Evolutionary conservation across 768 basidiomycete species (phyloP), one percentile per base, ranked within the genome.

Genomic region (Dictyophora rubrovolvata): DNA sequence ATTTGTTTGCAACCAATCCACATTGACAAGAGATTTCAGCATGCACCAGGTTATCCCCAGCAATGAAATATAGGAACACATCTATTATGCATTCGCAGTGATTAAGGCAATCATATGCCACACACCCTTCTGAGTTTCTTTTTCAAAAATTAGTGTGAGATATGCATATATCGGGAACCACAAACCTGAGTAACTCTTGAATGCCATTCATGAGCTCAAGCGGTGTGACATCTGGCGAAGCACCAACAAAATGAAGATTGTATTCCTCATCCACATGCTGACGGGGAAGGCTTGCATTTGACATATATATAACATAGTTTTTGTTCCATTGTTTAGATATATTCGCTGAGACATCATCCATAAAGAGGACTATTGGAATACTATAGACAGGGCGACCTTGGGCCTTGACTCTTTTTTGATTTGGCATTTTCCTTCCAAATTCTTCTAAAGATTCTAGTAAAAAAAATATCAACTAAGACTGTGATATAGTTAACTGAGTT

Each of bases 41-140:
- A 21, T 74, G 73, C 74, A 72, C 65, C 0, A 74, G 76, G 60
- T 77, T 77, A 55, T 77, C 73, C 0, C 70, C 73, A 0, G 71
- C 71, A 12, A 23, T 5, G 3, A 54, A 5, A 35, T 28, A 54
- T 35, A 18, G 14, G 5, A 28, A 10, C 2, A 23, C 18, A 4
- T 36, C 2, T 1, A 54, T 3, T 14, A 54, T 10, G 18, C 53
- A 54, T 54, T 54, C 53, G 2, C 18, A 3, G 5, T 35, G 6
- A 4, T 21, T 14, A 1, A 54, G 5, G 18, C 53, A 54, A 34
- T 54, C 34, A 36, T 54, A 54, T 23, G 53, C 53, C 4, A 36
- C 7, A 16, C 4, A 6, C 14, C 53, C 10, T 37, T 37, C 42
- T 2, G 42, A 5, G 12, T 12, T n/a, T n/a, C 5, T 42, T 12